Percentiles rank a stretch among this genome's conserved stretches.
Conservation (phyloP, 179 eudicot genomes). For the Beta lomatogona region DNA sequence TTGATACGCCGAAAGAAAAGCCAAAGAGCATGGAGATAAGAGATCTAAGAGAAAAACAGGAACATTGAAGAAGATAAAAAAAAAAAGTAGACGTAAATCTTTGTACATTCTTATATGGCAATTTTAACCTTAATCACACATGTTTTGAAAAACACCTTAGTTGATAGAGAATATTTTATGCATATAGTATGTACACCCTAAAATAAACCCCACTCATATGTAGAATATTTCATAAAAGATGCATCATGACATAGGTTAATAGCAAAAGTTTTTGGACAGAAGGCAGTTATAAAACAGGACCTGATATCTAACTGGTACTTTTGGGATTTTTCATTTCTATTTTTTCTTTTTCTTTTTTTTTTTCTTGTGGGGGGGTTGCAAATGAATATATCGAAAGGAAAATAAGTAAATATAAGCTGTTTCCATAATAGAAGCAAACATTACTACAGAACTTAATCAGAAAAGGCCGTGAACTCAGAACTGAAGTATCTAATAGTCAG, state of each 20-base stretch:
- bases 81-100: neutral
- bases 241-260: neutral
- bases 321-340: neutral
- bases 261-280: neutral
- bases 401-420: neutral
- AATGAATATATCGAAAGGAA: neutral
- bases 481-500: neutral
- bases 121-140: neutral
- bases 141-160: neutral
- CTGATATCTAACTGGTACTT: neutral
- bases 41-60: neutral
- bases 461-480: neutral
- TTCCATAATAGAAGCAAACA: neutral
- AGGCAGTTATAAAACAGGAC: neutral
- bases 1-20: neutral
- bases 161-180: neutral
- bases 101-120: neutral
- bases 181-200: neutral
- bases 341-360: neutral
- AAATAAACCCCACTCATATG: neutral
- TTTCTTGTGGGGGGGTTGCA: neutral
- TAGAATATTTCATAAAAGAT: neutral
- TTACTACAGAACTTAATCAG: neutral
- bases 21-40: neutral
- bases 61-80: neutral